Percentiles rank a stretch among this genome's conserved stretches.
Conservation (phyloP, 2,329 filamentous ascomycete species). For the Penicillium sp. region DNA sequence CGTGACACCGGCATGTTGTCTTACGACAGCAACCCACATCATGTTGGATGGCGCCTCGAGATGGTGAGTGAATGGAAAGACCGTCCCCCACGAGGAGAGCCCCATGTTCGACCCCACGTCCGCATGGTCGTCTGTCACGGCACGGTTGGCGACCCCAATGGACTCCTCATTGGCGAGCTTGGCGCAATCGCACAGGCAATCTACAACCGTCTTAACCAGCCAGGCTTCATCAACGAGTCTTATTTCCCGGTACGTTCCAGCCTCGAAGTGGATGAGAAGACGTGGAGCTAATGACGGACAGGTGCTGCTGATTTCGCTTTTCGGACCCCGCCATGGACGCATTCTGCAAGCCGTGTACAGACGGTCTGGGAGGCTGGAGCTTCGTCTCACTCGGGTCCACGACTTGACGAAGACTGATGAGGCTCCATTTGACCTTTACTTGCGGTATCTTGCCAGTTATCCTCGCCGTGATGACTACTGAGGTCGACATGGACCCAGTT, state of each 20-base stretch:
- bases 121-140: background rate
- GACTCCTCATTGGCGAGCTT: background rate
- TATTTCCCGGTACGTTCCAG: background rate
- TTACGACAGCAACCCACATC: background rate
- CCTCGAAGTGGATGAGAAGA: too few species aligned
- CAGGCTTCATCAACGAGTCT: background rate
- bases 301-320: conserved; percentile 3
- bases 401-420: background rate
- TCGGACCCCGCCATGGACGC: background rate
- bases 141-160: background rate
- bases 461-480: background rate
- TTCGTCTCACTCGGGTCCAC: background rate
- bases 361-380: background rate
- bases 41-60: background rate
- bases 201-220: conserved; percentile 1
- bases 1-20: background rate
- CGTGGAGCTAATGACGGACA: background rate
- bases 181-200: conserved; percentile 2
- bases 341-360: conserved; percentile 2
- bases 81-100: background rate
- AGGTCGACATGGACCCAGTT: background rate
- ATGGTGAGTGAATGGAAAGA: background rate
- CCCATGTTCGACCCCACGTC: background rate
- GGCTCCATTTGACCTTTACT: background rate
- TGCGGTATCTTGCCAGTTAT: background rate